Conservation (phyloP, 2,329 filamentous ascomycete genomes). For the Colletotrichum lupini region DNA sequence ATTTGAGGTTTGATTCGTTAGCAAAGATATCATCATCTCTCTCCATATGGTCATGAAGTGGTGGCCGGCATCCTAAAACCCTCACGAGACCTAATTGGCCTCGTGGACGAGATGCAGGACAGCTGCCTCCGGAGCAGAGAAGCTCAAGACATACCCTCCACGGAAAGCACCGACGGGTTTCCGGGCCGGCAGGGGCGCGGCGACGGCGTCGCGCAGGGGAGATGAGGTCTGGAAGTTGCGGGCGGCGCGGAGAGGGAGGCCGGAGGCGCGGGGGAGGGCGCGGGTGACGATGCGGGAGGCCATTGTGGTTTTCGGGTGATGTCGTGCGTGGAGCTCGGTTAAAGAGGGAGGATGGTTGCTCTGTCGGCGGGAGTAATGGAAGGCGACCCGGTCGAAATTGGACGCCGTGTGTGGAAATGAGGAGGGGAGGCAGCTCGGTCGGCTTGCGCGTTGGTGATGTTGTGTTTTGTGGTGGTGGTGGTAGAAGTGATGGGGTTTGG, state of each 20-base stretch:
- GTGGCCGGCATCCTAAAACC: not conserved
- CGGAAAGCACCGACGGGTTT: conserved; percentile 71
- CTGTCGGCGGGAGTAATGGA: not conserved
- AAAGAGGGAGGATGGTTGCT: not conserved
- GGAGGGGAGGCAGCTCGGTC: not conserved
- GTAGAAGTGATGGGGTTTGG: not conserved
- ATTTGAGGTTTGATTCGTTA: conserved; percentile 15
- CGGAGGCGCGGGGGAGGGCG: conserved; percentile 45
- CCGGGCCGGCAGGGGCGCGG: conserved; percentile 63
- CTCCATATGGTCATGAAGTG: too few species aligned
- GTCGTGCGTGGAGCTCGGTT: not conserved
- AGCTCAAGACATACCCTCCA: conserved; percentile 61
- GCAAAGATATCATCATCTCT: not conserved
- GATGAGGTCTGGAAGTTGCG: conserved; percentile 64
- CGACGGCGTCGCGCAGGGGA: conserved; percentile 54
- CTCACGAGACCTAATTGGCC: conserved; percentile 6
- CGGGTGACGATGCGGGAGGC: conserved; percentile 57
- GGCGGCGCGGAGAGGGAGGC: conserved; percentile 40
- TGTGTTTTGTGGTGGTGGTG: conserved; percentile 10
- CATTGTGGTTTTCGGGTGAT: conserved; percentile 47
- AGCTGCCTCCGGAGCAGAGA: not conserved
- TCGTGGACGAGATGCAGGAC: not conserved
- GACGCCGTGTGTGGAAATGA: not conserved
- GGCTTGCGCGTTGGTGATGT: not conserved
- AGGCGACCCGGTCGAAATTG: not conserved